These are phyloP conservation scores for Aleurites moluccanus DNA, from an alignment of 441 rosid genomes.

Conservation along the genomic window DNA sequence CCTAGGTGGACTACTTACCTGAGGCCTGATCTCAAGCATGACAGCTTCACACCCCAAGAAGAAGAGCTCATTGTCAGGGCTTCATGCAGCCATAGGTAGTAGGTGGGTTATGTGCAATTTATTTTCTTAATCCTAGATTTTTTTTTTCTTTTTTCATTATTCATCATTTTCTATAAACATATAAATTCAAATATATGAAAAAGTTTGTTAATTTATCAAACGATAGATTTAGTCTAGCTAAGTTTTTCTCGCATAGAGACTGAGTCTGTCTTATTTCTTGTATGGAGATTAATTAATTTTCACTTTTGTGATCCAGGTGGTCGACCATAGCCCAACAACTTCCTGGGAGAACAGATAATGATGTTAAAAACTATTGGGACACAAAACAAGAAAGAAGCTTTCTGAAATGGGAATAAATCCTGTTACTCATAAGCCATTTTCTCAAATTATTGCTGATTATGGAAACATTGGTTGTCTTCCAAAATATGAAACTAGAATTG, in stretches of 20 bases:
- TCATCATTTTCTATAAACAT: too few relatives aligned
- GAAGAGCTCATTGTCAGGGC: slow-evolving; percentile 73
- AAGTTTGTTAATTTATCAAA: too few relatives aligned
- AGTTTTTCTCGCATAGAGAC: too few relatives aligned
- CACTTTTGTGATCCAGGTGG: slow-evolving; percentile 51
- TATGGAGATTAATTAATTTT: too few relatives aligned
- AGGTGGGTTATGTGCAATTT: slow-evolving; percentile 17
- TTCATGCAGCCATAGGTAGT: slow-evolving; percentile 54
- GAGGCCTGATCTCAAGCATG: slow-evolving; percentile 77
- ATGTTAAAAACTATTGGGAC: slow-evolving; percentile 94
- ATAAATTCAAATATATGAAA: too few relatives aligned
- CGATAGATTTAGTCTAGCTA: too few relatives aligned
- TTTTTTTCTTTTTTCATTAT: too few relatives aligned
- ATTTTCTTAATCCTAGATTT: too few relatives aligned
- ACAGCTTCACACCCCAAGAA: slow-evolving; percentile 62
- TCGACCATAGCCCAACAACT: slow-evolving; percentile 86
- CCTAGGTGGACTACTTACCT: slow-evolving; percentile 78
- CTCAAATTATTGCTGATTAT: slow-evolving; percentile 48
- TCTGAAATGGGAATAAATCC: slow-evolving; percentile 99
- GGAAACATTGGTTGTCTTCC: slow-evolving; percentile 31
- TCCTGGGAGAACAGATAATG: slow-evolving; percentile 94
- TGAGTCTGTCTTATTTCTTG: neutral
- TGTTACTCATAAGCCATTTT: slow-evolving; percentile 95
- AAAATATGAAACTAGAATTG: slow-evolving; percentile 27
- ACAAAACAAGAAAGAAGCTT: slow-evolving; percentile 87